Percentiles rank a stretch among this genome's conserved stretches.
These are phyloP conservation scores for Amauroascus verrucosus DNA, from an alignment of 2,329 filamentous ascomycete genomes.

Conservation along the genomic window DNA sequence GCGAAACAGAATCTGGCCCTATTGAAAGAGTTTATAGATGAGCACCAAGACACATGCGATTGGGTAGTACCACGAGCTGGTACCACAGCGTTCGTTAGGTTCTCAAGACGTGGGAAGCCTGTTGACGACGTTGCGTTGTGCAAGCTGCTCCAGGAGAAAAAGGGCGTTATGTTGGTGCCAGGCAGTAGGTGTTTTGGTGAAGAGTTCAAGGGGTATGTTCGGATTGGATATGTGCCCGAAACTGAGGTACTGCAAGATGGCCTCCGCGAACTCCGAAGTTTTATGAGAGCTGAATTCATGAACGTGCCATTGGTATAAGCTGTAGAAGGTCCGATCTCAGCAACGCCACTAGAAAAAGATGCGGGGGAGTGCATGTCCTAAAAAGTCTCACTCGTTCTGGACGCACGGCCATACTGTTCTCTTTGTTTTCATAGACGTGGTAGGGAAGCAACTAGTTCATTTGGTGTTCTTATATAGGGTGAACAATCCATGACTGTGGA, in stretches of 20 bases:
- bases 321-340: not conserved
- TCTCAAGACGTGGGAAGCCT: constrained; percentile 49
- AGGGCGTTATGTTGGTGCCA: constrained; percentile 64
- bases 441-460: too few relatives aligned
- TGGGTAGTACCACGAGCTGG: constrained; percentile 69
- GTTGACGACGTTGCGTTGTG: constrained; percentile 61
- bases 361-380: not conserved
- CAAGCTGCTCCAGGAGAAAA: constrained; percentile 54
- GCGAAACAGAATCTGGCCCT: constrained; percentile 58
- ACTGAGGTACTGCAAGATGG: constrained; percentile 58
- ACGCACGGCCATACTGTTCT: too few relatives aligned
- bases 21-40: constrained; percentile 57
- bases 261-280: constrained; percentile 45
- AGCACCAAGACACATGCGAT: constrained; percentile 51
- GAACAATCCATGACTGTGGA: too few relatives aligned
- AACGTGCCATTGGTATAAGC: constrained; percentile 1
- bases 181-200: constrained; percentile 64
- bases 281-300: constrained; percentile 39
- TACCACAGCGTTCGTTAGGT: constrained; percentile 68
- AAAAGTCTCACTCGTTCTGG: too few relatives aligned
- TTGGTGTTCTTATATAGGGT: not conserved
- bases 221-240: constrained; percentile 65
- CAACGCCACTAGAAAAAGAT: not conserved
- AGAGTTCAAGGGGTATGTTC: constrained; percentile 64
- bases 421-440: too few relatives aligned